Evolutionary conservation across 805 yeast species (phyloP), one percentile per base, ranked within the genome.

Genomic region (Ogataea populi-albae): DNA sequence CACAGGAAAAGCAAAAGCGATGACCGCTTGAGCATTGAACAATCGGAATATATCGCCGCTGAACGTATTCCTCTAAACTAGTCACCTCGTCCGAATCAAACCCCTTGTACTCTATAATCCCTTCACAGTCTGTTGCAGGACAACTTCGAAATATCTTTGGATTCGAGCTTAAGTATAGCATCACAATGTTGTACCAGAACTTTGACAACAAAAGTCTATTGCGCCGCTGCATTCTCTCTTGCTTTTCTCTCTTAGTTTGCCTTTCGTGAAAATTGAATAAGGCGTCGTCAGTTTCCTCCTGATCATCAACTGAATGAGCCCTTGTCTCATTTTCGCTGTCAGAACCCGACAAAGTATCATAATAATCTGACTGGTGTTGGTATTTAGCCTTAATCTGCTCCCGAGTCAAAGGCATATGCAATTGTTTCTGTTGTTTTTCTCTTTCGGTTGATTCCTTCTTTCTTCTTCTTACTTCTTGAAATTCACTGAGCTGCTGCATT

Each of bases 81-180:
- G 52, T 39, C 10, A 55, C 43, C 19, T 46, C 51, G 32, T 48
- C 45, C 1, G 64, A 55, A 18, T 59, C 64, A 43, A 61, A 59
- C 3, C 64, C 65, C 11, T 41, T 16, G 23, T 48, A 48, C 38
- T 52, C 47, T n/a, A 86, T 69, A 17, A 86, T 69, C 29, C 71
- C 62, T 27, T 70, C 66, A 56, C 96, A 85, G 53, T 84, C 95
- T 0, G 89, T 81, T 1, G 84, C 81, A 0, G 96, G 96, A 58
- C 98, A 89, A 83, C 87, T 81, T 46, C 73, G 75, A 49, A 70
- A 77, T 30, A 36, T 40, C 34, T 67, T 68, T 29, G 64, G 57
- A 39, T 73, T 70, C 30, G 71, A 66, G 11, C 72, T 72, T n/a
- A 81, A 72, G 50, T 69, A 80, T 18, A 66, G 57, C 38, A 65